phyloP scores from a whole-genome alignment of 176 grass and related monocot genomes.

The Oryza officinalis region DNA sequence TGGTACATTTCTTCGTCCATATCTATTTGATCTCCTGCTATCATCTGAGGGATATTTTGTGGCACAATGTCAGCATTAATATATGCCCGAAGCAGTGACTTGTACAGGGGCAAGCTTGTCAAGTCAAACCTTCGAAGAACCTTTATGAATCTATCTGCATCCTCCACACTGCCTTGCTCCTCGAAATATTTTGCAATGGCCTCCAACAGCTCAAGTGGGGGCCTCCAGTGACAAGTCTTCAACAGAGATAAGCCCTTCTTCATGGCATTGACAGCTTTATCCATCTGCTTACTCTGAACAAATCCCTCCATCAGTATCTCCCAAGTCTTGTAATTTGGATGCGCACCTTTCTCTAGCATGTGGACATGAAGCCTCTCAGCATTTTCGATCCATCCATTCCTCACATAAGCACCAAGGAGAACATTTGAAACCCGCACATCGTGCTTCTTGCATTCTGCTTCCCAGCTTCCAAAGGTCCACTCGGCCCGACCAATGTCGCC shows the following conservation, averaged over 20 bases:
- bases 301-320: conserved; percentile 85
- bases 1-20: conserved; percentile 60
- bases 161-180: conserved; percentile 46
- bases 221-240: conserved; percentile 69
- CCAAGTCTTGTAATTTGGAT: conserved; percentile 89
- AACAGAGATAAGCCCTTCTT: conserved; percentile 64
- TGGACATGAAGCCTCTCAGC: conserved; percentile 74
- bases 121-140: conserved; percentile 56
- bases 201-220: conserved; percentile 49
- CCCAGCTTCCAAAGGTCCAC: conserved; percentile 77
- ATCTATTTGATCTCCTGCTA: conserved; percentile 63
- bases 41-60: conserved; percentile 54
- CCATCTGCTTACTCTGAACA: conserved; percentile 63
- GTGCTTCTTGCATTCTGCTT: conserved; percentile 53
- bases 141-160: conserved; percentile 49
- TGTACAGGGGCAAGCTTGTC: conserved; percentile 69
- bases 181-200: conserved; percentile 66
- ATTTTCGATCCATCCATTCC: conserved; percentile 83
- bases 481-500: conserved; percentile 61
- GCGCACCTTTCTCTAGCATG: conserved; percentile 65
- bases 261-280: conserved; percentile 76
- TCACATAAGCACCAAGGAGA: conserved; percentile 84
- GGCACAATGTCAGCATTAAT: conserved; percentile 53
- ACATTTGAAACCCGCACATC: conserved; percentile 76
- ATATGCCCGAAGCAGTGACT: conserved; percentile 64